Evolutionary conservation across 352 stramenopile genomes (phyloP).

Genomic region (Thraustotheca clavata): DNA sequence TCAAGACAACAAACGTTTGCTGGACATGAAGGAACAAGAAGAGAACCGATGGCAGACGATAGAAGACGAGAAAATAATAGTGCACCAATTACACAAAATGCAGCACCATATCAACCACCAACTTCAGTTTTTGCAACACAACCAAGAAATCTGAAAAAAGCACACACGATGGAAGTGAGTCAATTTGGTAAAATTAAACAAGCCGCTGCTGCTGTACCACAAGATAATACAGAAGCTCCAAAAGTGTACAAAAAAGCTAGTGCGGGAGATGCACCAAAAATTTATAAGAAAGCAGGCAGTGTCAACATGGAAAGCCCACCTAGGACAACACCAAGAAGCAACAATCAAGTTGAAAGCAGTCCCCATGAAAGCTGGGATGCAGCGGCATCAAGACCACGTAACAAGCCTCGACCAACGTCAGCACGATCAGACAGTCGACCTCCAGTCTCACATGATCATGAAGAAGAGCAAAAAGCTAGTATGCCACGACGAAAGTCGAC

Average conservation of each 20-base stretch:
- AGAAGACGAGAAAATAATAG: slow-evolving; percentile 1
- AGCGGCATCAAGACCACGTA: too few species aligned
- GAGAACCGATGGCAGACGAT: not conserved
- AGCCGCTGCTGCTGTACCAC: not conserved
- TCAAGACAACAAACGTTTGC: not conserved
- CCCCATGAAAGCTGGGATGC: too few species aligned
- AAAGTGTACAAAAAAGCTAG: not conserved
- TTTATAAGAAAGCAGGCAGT: too few species aligned
- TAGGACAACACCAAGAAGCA: too few species aligned
- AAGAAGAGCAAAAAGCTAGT: not conserved
- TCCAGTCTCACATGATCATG: too few species aligned
- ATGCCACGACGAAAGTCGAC: not conserved
- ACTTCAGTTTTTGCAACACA: slow-evolving; percentile 1
- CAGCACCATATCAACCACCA: not conserved
- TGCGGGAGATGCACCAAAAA: not conserved
- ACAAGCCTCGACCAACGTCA: not conserved
- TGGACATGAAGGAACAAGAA: not conserved
- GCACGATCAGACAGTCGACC: not conserved
- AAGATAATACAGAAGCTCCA: not conserved
- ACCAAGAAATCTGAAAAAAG: not conserved
- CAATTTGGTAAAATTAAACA: slow-evolving; percentile 5
- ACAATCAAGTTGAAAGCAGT: too few species aligned
- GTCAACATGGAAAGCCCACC: too few species aligned
- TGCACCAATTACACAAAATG: not conserved
- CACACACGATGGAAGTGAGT: slow-evolving; percentile 5